Conservation (phyloP, 208 protist species). For the Herpetomonas tarakana region DNA sequence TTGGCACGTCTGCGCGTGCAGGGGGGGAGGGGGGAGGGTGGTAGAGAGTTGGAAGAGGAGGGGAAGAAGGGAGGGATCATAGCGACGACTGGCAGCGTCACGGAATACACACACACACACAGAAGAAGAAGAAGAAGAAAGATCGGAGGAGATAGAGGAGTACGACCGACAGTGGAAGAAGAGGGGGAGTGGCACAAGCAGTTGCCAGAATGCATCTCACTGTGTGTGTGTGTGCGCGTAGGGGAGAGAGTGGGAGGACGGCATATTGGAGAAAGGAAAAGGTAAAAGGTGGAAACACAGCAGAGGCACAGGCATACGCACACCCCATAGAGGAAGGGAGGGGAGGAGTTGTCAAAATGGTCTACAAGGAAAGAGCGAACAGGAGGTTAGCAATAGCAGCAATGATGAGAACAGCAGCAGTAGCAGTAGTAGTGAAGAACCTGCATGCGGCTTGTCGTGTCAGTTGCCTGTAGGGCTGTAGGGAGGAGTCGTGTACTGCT, state of each 20-base stretch:
- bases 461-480: too few relatives aligned
- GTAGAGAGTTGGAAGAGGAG: neutral
- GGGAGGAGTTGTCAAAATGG: too few relatives aligned
- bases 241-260: neutral
- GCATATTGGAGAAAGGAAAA: neutral
- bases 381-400: neutral
- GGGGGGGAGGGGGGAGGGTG: neutral
- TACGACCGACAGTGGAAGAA: neutral
- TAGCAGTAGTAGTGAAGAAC: too few relatives aligned
- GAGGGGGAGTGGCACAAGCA: neutral
- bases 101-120: neutral
- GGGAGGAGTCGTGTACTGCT: too few relatives aligned
- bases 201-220: neutral
- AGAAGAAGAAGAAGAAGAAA: constrained; percentile 3
- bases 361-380: neutral
- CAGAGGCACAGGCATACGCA: constrained; percentile 8
- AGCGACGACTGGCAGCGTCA: neutral
- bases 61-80: too few relatives aligned
- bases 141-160: constrained; percentile 4
- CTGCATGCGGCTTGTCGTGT: too few relatives aligned
- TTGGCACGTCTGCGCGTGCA: too few relatives aligned
- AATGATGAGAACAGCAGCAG: too few relatives aligned
- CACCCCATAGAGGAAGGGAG: neutral
- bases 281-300: neutral
- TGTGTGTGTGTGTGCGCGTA: neutral